These are phyloP conservation scores for Cryptococcus depauperatus DNA, from an alignment of 1,284 basidiomycete species.

Conservation along the genomic window DNA sequence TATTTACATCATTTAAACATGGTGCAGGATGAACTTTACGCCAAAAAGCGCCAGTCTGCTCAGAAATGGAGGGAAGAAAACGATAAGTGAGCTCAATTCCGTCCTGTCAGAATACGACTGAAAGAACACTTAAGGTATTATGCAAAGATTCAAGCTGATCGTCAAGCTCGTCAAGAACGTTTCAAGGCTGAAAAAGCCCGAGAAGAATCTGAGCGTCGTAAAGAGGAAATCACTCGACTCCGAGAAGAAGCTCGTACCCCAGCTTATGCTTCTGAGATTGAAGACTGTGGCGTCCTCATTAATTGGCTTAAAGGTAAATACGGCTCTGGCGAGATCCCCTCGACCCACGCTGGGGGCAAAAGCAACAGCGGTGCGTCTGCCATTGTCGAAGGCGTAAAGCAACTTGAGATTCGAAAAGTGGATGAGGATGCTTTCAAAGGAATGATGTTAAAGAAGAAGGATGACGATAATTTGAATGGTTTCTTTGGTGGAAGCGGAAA, in stretches of 20 bases:
- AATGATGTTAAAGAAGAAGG: slow-evolving; percentile 80
- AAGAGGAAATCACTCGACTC: slow-evolving; percentile 69
- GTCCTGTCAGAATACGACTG: background rate
- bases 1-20: background rate
- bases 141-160: slow-evolving; percentile 65
- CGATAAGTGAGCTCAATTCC: slow-evolving; percentile 51
- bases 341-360: slow-evolving; percentile 31
- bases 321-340: slow-evolving; percentile 44
- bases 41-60: slow-evolving; percentile 67
- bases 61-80: slow-evolving; percentile 68
- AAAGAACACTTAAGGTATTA: slow-evolving; percentile 49
- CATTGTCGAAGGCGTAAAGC: slow-evolving; percentile 65
- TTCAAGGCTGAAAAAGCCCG: slow-evolving; percentile 70
- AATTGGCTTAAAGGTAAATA: slow-evolving; percentile 76
- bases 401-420: slow-evolving; percentile 77
- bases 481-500: slow-evolving; percentile 56
- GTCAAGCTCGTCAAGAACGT: slow-evolving; percentile 71
- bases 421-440: slow-evolving; percentile 60
- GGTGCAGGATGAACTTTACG: slow-evolving; percentile 58
- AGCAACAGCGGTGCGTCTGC: slow-evolving; percentile 20
- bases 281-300: slow-evolving; percentile 72
- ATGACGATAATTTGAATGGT: slow-evolving; percentile 81
- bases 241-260: slow-evolving; percentile 86
- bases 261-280: slow-evolving; percentile 87
- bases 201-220: slow-evolving; percentile 73